These are phyloP conservation scores for Colletotrichum graminicola DNA, from an alignment of 2,329 filamentous ascomycete species.

Conservation along the genomic window DNA sequence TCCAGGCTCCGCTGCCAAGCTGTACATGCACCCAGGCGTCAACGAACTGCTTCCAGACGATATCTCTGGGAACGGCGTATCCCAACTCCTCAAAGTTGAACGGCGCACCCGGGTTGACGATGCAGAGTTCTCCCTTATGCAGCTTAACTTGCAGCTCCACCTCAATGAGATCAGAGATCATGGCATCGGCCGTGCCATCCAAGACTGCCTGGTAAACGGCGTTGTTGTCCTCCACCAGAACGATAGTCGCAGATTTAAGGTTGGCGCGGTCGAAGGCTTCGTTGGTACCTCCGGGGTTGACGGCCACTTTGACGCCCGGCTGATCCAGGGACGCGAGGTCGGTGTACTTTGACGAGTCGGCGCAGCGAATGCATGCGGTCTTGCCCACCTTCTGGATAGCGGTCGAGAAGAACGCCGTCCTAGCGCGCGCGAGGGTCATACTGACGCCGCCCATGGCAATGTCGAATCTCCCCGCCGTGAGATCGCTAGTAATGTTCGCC, in stretches of 20 bases:
- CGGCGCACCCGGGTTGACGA: slow-evolving; percentile 28
- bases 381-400: slow-evolving; percentile 39
- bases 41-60: slow-evolving; percentile 41
- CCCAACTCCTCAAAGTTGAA: slow-evolving; percentile 42
- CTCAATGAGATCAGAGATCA: slow-evolving; percentile 40
- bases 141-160: slow-evolving; percentile 37
- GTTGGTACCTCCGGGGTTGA: slow-evolving; percentile 39
- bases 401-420: slow-evolving; percentile 30
- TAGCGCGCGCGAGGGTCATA: slow-evolving; percentile 31
- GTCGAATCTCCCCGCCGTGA: slow-evolving; percentile 32
- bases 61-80: slow-evolving; percentile 30
- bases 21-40: slow-evolving; percentile 40
- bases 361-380: slow-evolving; percentile 38
- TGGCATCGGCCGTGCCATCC: slow-evolving; percentile 30
- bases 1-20: slow-evolving; percentile 38
- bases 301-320: slow-evolving; percentile 30
- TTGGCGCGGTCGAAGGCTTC: slow-evolving; percentile 41
- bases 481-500: slow-evolving; percentile 37
- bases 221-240: slow-evolving; percentile 39
- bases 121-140: slow-evolving; percentile 31
- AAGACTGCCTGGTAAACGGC: slow-evolving; percentile 35
- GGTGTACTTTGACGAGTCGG: slow-evolving; percentile 33
- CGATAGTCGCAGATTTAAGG: slow-evolving; percentile 27
- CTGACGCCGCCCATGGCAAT: slow-evolving; percentile 42
- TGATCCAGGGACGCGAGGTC: slow-evolving; percentile 36